Conservation (phyloP, 2,329 filamentous ascomycete genomes). For the Madurella mycetomatis region DNA sequence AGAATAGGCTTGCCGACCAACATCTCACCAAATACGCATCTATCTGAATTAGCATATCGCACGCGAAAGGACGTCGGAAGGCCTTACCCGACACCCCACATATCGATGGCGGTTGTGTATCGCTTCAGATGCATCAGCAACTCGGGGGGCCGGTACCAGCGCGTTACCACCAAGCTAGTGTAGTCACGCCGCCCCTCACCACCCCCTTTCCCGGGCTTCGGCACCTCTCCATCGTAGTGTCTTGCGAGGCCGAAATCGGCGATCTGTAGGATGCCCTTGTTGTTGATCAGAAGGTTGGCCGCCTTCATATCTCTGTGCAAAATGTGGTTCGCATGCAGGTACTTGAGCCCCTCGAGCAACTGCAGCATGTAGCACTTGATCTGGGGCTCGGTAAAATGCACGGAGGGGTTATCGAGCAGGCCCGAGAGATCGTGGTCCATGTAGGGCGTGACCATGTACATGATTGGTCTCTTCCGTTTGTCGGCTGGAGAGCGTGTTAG, state of each 20-base stretch:
- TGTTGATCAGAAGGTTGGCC: slow-evolving; percentile 94
- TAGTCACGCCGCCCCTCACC: slow-evolving; percentile 87
- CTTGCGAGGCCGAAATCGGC: slow-evolving; percentile 94
- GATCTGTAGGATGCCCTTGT: slow-evolving; percentile 88
- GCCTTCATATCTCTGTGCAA: slow-evolving; percentile 98
- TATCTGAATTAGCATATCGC: slow-evolving; percentile 31
- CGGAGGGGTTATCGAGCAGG: slow-evolving; percentile 87
- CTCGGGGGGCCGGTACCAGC: slow-evolving; percentile 96
- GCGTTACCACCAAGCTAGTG: slow-evolving; percentile 91
- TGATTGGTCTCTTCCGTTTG: slow-evolving; percentile 75
- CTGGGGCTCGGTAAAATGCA: slow-evolving; percentile 80
- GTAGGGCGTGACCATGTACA: slow-evolving; percentile 99
- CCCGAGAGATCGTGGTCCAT: slow-evolving; percentile 99
- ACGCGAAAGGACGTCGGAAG: background rate
- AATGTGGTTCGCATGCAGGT: slow-evolving; percentile 85
- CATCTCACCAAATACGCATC: slow-evolving; percentile 99
- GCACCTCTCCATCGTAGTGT: slow-evolving; percentile 82
- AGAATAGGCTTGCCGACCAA: slow-evolving; percentile 89
- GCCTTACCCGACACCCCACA: slow-evolving; percentile 92
- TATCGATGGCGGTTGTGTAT: slow-evolving; percentile 96
- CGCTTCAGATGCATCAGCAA: slow-evolving; percentile 78
- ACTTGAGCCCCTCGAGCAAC: slow-evolving; percentile 80
- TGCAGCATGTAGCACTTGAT: slow-evolving; percentile 99
- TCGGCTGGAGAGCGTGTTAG: slow-evolving; percentile 49
- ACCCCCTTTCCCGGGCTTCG: slow-evolving; percentile 70